phyloP scores from a whole-genome alignment of 306 rosid species.

The Canavalia ensiformis region DNA sequence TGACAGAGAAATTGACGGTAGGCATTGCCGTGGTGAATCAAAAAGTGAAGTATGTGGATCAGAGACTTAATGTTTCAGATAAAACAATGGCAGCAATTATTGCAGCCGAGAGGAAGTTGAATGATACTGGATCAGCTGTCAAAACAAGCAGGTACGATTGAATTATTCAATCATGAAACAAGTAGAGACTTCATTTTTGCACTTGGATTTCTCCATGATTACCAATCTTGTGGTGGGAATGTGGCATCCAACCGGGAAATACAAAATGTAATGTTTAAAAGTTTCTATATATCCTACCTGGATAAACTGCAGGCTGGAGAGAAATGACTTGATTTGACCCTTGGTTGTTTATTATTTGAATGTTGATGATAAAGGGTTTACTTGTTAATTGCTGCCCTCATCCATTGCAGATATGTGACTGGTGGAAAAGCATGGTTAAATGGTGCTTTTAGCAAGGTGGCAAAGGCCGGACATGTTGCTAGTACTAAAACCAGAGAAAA shows the following conservation, averaged over 20 bases:
- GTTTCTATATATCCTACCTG: conserved; percentile 17
- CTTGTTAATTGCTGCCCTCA: conserved; percentile 27
- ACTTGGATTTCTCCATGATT: not conserved
- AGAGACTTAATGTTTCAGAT: conserved; percentile 87
- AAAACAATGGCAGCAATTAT: conserved; percentile 93
- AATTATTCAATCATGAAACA: not conserved
- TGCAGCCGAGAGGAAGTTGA: conserved; percentile 89
- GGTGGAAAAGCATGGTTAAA: conserved; percentile 90
- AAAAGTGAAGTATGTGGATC: conserved; percentile 92
- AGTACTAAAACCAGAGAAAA: conserved; percentile 92
- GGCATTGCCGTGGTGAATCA: conserved; percentile 88
- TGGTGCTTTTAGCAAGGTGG: conserved; percentile 90
- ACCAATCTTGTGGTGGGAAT: not conserved
- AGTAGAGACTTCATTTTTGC: not conserved
- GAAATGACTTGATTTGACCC: conserved; percentile 15
- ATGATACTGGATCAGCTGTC: conserved; percentile 92
- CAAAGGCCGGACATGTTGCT: conserved; percentile 88
- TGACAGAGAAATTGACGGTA: conserved; percentile 81
- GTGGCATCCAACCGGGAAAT: not conserved
- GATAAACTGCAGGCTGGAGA: not conserved
- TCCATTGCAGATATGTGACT: conserved; percentile 76
- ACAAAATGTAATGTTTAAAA: not conserved
- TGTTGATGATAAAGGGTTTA: conserved; percentile 34
- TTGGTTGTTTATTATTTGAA: conserved; percentile 13
- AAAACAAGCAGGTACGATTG: conserved; percentile 88